Base-by-base conservation (phyloP, 345 rosid species). In the Diplotaxis tenuifolia region DNA sequence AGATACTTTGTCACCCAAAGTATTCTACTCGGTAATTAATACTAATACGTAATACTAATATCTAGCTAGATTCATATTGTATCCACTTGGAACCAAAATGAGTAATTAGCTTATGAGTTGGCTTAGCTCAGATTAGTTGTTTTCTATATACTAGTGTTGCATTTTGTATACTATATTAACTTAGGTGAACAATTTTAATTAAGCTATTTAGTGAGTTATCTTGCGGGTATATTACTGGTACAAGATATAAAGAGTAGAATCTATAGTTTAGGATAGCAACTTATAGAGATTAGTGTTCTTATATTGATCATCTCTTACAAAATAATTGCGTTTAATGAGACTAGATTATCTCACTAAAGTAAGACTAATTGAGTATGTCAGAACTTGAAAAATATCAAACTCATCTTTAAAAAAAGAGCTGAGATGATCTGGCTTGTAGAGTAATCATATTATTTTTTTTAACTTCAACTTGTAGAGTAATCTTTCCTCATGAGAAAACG, bases 1-100 rank as follows among this genome's bases (percentile, higher is more conserved):
- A 2, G 90, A 86, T 54, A 86, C 87, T 42, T 88, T 94, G 96
- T 80, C 61, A 56, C 61, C 61, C 4, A 11, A 56, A 56, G 9
- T 14, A 3, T 56, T 56, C 34, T 56, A 56, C 9, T 14, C 61
- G 61, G 61, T 56, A 54, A n/a, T n/a, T n/a, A n/a, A n/a, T n/a
- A n/a, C n/a, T n/a, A n/a, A n/a, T n/a, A n/a, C n/a, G n/a, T n/a
- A n/a, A 54, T 54, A 22, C 16, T 21, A 22, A 54, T 54, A 56
- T 34, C 61, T 56, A 25, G 59, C 59, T 54, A 56, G 34, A 14
- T 56, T 56, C 61, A 25, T 25, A 4, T 31, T 12, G 45, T 11
- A 38, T 38, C n/a, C 45, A 38, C n/a, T 38, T 38, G 45, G 4
- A 38, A 9, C 16, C 4, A 54, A 21, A 54, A 53, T 4, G n/a